Percentiles rank a stretch among this genome's conserved stretches.
Conservation (phyloP, 2,329 filamentous ascomycete species). For the Hypoxylon sp. region DNA sequence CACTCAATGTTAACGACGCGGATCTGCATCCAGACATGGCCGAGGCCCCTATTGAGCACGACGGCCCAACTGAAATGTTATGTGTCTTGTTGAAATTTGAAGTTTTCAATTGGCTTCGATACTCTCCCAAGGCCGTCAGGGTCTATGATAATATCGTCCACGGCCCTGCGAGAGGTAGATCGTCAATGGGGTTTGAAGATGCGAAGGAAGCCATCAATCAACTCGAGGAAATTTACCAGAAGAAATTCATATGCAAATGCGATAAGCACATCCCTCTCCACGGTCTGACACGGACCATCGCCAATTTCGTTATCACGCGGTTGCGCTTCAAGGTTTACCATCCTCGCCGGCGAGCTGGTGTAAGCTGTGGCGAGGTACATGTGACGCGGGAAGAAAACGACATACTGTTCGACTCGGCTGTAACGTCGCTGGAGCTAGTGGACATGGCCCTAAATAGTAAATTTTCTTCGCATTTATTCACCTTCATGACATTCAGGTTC, state of each 20-base stretch:
- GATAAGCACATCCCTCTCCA: not conserved
- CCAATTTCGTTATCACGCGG: not conserved
- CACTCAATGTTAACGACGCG: not conserved
- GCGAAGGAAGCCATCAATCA: not conserved
- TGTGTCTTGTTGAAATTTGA: not conserved
- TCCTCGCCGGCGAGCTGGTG: not conserved
- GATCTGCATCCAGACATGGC: not conserved
- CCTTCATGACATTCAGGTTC: not conserved
- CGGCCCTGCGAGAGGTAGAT: not conserved
- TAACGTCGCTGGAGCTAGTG: not conserved
- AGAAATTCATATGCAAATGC: not conserved
- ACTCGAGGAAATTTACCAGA: not conserved
- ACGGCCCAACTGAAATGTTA: not conserved
- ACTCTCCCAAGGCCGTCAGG: not conserved
- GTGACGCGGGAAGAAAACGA: not conserved
- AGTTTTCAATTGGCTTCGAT: not conserved
- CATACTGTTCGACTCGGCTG: not conserved
- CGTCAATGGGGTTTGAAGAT: not conserved
- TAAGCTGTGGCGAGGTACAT: not conserved
- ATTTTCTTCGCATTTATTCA: not conserved
- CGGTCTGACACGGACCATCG: not conserved
- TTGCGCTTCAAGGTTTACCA: conserved; percentile 1
- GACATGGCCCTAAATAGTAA: not conserved
- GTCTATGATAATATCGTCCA: not conserved
- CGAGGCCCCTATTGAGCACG: not conserved